These are phyloP conservation scores for Geosmithia morbida DNA, from an alignment of 2,329 filamentous ascomycete species.

Conservation along the genomic window DNA sequence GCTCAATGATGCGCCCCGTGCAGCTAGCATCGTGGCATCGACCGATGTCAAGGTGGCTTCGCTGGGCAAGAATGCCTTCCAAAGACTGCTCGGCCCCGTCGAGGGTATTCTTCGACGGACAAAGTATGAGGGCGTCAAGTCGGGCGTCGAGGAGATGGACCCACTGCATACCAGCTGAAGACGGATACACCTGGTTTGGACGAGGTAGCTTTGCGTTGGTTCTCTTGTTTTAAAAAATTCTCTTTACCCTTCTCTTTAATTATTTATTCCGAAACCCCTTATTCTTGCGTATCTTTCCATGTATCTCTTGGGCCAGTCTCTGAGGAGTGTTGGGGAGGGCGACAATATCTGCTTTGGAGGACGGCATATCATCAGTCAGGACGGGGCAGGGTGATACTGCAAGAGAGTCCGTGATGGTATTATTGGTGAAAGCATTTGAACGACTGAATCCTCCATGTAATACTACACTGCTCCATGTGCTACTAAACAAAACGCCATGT, in stretches of 20 bases:
- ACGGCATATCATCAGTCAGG: neutral
- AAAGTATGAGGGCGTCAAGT: slow-evolving; percentile 43
- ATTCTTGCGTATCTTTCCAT: neutral
- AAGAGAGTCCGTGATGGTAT: neutral
- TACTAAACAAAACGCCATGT: too few species aligned
- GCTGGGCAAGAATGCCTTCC: slow-evolving; percentile 87
- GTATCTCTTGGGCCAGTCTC: neutral
- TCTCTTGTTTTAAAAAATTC: neutral
- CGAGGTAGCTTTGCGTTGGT: neutral
- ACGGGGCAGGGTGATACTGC: neutral
- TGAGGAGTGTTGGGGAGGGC: neutral
- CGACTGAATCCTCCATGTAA: neutral
- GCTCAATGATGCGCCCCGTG: slow-evolving; percentile 84
- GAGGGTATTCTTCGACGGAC: slow-evolving; percentile 87
- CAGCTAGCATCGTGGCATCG: slow-evolving; percentile 72
- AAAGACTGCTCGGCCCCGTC: slow-evolving; percentile 80
- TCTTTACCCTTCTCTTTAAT: neutral
- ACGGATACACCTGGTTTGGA: neutral
- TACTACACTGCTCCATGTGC: neutral
- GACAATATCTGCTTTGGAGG: neutral
- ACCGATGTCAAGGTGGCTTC: slow-evolving; percentile 88
- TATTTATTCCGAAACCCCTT: neutral
- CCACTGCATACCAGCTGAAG: slow-evolving; percentile 34
- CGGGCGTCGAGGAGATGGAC: slow-evolving; percentile 52
- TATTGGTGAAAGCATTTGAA: neutral